Evolutionary conservation across 73 alveolate species (phyloP), one percentile per base, ranked within the genome.

Genomic region (Breviolum minutum): DNA sequence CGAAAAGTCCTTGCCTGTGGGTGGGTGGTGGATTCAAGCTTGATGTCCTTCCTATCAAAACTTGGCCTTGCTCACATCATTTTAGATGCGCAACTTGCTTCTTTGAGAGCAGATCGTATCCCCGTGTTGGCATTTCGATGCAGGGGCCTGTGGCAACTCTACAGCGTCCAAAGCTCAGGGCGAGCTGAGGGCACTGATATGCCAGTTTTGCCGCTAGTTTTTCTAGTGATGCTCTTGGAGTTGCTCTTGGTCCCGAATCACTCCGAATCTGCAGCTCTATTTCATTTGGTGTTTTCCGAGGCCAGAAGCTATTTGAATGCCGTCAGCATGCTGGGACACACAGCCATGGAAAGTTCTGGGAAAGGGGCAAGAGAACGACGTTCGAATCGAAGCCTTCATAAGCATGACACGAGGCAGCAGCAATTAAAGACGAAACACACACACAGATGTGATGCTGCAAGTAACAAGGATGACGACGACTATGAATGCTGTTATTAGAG

Each of bases 141-240:
- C 86, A 77, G 86, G 86, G 86, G 86, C 86, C 86, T 77, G 14
- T 77, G 86, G 86, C 86, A 77, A 30, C 60, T 77, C 86, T 77
- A 77, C 63, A 77, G 83, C 83, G 83, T 22, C 22, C 30, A 63
- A 12, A 22, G 86, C 86, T 77, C 60, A 77, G 86, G 32, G 32
- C 4, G 1, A 73, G 40, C 27, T 68, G 77, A 68, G 2, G n/a
- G 24, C 17, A 22, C 77, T 68, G n/a, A 17, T 68, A 22, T 40
- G 54, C 54, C 54, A 2, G 54, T 40, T 40, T 40, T 40, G 77
- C 4, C 77, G 24, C n/a, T 17, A 14, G 77, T 17, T 2, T 4
- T 6, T 17, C 4, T 17, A 17, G 77, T 17, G 77, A 68, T 14
- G n/a, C 6, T 68, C 77, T 17, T 2, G 24, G 77, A 14, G 77